A percentile compares a stretch with the other conserved stretches of the same genome.
These are phyloP conservation scores for Ophiostoma sp. DNA, from an alignment of 2,329 filamentous ascomycete species.

Conservation along the genomic window DNA sequence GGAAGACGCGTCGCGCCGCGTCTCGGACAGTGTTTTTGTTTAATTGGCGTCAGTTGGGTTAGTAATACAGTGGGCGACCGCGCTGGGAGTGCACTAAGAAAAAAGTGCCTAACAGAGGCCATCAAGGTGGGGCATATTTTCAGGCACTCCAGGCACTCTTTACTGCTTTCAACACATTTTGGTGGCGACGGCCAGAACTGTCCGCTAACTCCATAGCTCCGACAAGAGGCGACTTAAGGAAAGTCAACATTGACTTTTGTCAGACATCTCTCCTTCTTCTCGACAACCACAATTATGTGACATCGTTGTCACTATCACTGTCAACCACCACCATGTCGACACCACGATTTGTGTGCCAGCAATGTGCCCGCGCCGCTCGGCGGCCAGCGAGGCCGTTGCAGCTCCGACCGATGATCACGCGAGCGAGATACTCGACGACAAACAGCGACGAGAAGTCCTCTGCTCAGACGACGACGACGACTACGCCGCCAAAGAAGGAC, in stretches of 20 bases:
- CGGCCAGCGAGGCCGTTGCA: not conserved
- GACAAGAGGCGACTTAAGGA: not conserved
- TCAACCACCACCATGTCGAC: slow-evolving; percentile 11
- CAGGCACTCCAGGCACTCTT: not conserved
- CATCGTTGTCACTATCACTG: too few species aligned
- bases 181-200: not conserved
- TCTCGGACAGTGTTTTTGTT: slow-evolving; percentile 1
- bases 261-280: not conserved
- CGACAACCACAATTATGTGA: not conserved
- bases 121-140: not conserved
- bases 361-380: slow-evolving; percentile 4
- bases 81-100: not conserved
- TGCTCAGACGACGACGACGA: not conserved
- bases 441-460: not conserved
- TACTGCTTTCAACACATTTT: not conserved
- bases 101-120: not conserved
- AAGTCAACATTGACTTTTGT: too few species aligned
- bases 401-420: not conserved
- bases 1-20: slow-evolving; percentile 23
- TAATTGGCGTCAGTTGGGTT: not conserved
- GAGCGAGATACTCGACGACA: not conserved
- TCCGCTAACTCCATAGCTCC: slow-evolving; percentile 1
- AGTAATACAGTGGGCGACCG: not conserved
- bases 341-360: slow-evolving; percentile 16
- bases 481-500: slow-evolving; percentile 29